Conservation (phyloP, 2,329 filamentous ascomycete species). For the Ustilaginoidea virens region DNA sequence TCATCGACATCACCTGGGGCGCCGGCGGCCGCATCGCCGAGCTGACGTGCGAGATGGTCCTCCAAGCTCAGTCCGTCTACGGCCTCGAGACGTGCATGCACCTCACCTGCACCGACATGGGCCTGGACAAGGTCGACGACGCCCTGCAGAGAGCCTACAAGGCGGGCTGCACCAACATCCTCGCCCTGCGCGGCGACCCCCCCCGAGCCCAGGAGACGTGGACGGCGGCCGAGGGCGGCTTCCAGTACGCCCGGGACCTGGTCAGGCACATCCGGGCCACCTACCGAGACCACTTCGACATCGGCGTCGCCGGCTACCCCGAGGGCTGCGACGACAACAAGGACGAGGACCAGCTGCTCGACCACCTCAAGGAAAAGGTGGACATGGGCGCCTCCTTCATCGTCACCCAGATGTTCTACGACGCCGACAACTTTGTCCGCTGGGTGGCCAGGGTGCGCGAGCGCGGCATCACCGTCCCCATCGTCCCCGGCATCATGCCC, state of each 20-base stretch:
- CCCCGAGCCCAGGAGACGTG: conserved; percentile 88
- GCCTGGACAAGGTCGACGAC: conserved; percentile 75
- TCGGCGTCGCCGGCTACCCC: conserved; percentile 91
- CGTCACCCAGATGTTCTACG: conserved; percentile 99
- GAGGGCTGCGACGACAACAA: conserved; percentile 91
- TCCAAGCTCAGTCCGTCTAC: conserved; percentile 86
- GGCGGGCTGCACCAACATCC: conserved; percentile 91
- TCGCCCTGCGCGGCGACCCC: conserved; percentile 84
- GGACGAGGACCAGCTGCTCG: conserved; percentile 68
- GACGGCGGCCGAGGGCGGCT: conserved; percentile 74
- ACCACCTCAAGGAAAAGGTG: conserved; percentile 93
- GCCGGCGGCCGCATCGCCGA: conserved; percentile 84
- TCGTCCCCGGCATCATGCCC: conserved; percentile 72
- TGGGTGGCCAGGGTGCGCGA: conserved; percentile 82
- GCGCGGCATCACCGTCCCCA: conserved; percentile 68
- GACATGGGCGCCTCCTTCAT: conserved; percentile 89
- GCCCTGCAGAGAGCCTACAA: conserved; percentile 82
- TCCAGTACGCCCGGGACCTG: conserved; percentile 83
- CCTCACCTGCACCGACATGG: conserved; percentile 97
- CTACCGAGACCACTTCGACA: conserved; percentile 70
- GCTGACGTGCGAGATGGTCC: conserved; percentile 94
- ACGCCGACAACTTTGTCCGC: conserved; percentile 82
- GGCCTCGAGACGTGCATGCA: conserved; percentile 99
- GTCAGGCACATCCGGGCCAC: conserved; percentile 67
- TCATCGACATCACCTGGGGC: conserved; percentile 98